Evolutionary conservation across 2,329 filamentous ascomycete species (phyloP), one percentile per base, ranked within the genome.

Genomic region (Paracoccidioides brasiliensis): DNA sequence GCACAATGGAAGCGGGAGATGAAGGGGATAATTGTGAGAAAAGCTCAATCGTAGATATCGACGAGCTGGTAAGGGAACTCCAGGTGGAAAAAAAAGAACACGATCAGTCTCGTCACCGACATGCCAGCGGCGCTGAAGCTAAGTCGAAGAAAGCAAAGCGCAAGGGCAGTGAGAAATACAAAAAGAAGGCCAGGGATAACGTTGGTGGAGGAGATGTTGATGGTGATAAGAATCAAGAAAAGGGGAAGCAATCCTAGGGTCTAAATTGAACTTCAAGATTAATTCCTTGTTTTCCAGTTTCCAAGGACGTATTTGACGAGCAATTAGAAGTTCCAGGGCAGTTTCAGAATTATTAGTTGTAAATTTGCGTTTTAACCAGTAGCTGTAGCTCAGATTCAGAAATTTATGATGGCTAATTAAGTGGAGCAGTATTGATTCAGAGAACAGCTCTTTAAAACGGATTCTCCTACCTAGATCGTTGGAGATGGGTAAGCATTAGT

Each of bases 1-100:
- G 38, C 53, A 9, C 60, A 63, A 48, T 37, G 42, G 4, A 55
- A 22, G 15, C 1, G 7, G 44, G 15, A 9, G 32, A 33, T 10
- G 42, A n/a, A 12, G 35, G 14, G 40, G 7, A 14, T 32, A 10
- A 30, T 42, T 2, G 4, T n/a, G 28, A 48, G 28, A 10, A 28
- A 4, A 28, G 38, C 2, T 4, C 43, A 8, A 15, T 12, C 3
- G 41, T 55, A 33, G 53, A 55, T 42, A 44, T 46, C 22, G 44
- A 49, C 2, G 3, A 55, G 43, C 35, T 41, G 22, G 42, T 41
- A 38, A 49, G 22, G 45, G 53, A 48, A 33, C 46, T 45, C 30
- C 35, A 54, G 32, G 12, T 37, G 14, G 41, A 48, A n/a, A 54
- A 54, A 35, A 48, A 48, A 37, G 37, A 54, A 12, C 33, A 38